Percentiles rank a stretch among this genome's conserved stretches.
Conservation (phyloP, 331 rosid genomes). For the Erythrophleum ivorense region DNA sequence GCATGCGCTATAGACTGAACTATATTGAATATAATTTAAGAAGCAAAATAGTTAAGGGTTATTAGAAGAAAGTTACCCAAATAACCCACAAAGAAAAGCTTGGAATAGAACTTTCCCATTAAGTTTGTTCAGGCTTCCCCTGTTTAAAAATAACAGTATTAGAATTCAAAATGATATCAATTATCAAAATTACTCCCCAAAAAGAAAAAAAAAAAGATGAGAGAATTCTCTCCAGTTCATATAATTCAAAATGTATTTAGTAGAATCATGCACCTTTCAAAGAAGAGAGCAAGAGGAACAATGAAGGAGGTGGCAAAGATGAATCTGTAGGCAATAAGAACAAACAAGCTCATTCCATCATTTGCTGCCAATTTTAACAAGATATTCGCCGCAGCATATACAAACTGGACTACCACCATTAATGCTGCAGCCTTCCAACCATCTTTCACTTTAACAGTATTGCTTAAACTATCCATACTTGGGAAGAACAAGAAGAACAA, state of each 20-base stretch:
- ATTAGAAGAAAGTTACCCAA: constrained; percentile 38
- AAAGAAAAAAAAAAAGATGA: too few species aligned
- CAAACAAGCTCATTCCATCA: constrained; percentile 45
- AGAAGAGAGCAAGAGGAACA: constrained; percentile 50
- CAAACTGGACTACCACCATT: constrained; percentile 46
- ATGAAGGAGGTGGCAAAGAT: constrained; percentile 44
- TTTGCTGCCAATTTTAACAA: constrained; percentile 41
- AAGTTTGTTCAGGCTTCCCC: constrained; percentile 31
- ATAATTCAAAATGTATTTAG: too few species aligned
- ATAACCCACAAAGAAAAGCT: constrained; percentile 47
- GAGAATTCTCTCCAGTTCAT: too few species aligned
- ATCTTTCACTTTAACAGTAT: constrained; percentile 2
- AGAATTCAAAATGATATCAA: neutral
- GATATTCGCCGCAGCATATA: constrained; percentile 41
- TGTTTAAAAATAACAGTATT: neutral
- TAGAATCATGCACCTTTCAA: constrained; percentile 39
- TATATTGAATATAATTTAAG: neutral
- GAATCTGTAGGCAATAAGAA: constrained; percentile 50
- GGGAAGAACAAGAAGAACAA: neutral
- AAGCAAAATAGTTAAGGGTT: neutral
- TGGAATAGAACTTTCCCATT: constrained; percentile 35
- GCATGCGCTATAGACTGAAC: too few species aligned
- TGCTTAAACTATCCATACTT: neutral
- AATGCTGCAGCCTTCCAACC: constrained; percentile 38
- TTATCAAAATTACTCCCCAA: neutral